phyloP scores from a whole-genome alignment of 2,329 filamentous ascomycete species.

The Bimuria novae-zelandiae region DNA sequence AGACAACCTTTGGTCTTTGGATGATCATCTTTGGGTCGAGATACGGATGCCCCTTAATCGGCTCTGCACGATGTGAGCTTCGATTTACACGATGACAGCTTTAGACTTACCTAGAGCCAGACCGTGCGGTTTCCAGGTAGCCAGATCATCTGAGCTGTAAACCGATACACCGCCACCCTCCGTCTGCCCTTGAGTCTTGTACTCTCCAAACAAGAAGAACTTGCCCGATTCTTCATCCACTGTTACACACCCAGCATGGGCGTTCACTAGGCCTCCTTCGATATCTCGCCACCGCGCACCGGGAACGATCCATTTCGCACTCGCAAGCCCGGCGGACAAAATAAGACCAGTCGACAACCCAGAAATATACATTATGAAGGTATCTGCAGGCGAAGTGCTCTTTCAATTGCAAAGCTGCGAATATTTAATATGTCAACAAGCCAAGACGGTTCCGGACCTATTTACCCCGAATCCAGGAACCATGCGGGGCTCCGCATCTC shows the following conservation, averaged over 20 bases:
- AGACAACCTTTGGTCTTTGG: constrained; percentile 66
- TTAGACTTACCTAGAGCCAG: constrained; percentile 55
- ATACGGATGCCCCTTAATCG: constrained; percentile 59
- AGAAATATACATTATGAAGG: constrained; percentile 23
- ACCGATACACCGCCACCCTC: constrained; percentile 66
- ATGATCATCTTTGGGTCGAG: constrained; percentile 63
- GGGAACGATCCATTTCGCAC: constrained; percentile 63
- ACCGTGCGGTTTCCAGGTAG: constrained; percentile 63
- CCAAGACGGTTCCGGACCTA: constrained; percentile 31
- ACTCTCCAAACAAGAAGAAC: constrained; percentile 67
- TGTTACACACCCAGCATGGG: constrained; percentile 63
- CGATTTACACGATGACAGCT: too few species aligned
- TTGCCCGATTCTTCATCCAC: constrained; percentile 58
- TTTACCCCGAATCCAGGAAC: constrained; percentile 33
- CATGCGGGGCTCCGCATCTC: constrained; percentile 30
- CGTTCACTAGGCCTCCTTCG: constrained; percentile 63
- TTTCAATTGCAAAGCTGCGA: constrained; percentile 8
- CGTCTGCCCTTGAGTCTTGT: constrained; percentile 61
- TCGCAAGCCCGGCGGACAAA: constrained; percentile 23
- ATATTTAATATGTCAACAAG: constrained; percentile 12
- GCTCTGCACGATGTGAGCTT: too few species aligned
- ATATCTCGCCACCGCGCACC: constrained; percentile 66
- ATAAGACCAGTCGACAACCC: constrained; percentile 26
- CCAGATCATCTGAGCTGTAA: constrained; percentile 62
- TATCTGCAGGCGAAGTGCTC: background rate